Conservation (phyloP, 2,329 filamentous ascomycete species). For the Alternaria conjuncta region DNA sequence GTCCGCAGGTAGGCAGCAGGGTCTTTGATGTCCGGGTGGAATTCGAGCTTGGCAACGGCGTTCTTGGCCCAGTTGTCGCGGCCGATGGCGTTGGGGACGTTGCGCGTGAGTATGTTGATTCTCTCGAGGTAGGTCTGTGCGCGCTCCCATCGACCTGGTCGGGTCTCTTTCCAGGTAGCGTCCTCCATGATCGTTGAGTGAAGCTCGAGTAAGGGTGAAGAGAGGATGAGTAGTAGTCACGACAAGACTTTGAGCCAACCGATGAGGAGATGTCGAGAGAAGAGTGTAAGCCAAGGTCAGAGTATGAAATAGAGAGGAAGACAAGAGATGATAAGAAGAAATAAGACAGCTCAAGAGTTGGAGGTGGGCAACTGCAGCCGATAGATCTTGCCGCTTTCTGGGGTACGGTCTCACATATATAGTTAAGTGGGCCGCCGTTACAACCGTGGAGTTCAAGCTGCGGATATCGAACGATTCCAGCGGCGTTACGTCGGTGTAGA, state of each 20-base stretch:
- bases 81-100: constrained; percentile 32
- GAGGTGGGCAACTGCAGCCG: not conserved
- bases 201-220: not conserved
- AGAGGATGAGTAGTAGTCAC: not conserved
- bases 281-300: not conserved
- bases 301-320: no score
- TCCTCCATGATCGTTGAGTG: constrained; percentile 2
- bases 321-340: not conserved
- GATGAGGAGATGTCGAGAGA: not conserved
- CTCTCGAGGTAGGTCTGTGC: constrained; percentile 31
- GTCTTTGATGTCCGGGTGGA: constrained; percentile 25
- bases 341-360: not conserved
- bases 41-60: constrained; percentile 31
- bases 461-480: not conserved
- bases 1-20: constrained; percentile 22
- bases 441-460: not conserved
- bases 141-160: constrained; percentile 34
- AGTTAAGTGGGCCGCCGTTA: not conserved
- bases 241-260: not conserved
- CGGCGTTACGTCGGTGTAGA: not conserved
- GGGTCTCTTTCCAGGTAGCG: constrained; percentile 30
- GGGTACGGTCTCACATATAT: not conserved
- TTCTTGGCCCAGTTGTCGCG: constrained; percentile 36
- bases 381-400: not conserved
- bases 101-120: constrained; percentile 30